Evolutionary conservation across 2,329 filamentous ascomycete genomes (phyloP), one percentile per base, ranked within the genome.

Genomic region (Cladosporium sphaerospermum): DNA sequence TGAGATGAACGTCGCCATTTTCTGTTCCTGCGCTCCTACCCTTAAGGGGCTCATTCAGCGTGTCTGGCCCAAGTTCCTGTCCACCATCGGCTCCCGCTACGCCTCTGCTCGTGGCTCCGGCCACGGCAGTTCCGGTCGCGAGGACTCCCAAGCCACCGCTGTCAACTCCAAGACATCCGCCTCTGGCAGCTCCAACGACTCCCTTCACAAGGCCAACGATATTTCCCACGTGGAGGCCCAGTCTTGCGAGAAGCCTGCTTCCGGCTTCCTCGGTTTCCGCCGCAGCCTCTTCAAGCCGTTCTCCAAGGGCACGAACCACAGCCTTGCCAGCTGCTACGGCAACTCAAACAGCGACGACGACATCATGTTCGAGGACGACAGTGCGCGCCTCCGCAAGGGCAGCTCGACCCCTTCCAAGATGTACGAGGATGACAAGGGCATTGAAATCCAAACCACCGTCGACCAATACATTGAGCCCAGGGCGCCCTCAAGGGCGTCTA

Each of bases 31-130:
- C 34, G 50, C 44, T 11, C 50, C 50, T 9, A 46, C 50, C 4
- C 50, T 52, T 1, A 52, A 52, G 18, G 42, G 42, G 14, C 43
- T 52, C 23, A 23, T 52, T 13, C 42, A 45, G 34, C 50, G 50
- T 33, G 42, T 52, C 34, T 66, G 43, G 54, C 63, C 18, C 48
- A 54, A 19, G 54, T 51, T 51, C 48, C 48, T 51, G 14, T 18
- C 32, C 19, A 44, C 48, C 3, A 28, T 51, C 16, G 48, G 40
- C 40, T 51, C 48, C 16, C 41, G 32, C 32, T 51, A 51, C 40
- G 48, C 14, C 9, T 51, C 48, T 33, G 41, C 16, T 44, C 48
- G 48, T 37, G 48, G 48, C 31, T 51, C 48, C 13, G 32, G 40
- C 16, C 19, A n/a, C 1, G 48, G 48, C 48, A 51, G 4, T 18